Percentiles rank a stretch among this genome's conserved stretches.
Evolutionary conservation across 495 filamentous ascomycete species (phyloP).

Genomic region (Lophiostoma macrostomum): DNA sequence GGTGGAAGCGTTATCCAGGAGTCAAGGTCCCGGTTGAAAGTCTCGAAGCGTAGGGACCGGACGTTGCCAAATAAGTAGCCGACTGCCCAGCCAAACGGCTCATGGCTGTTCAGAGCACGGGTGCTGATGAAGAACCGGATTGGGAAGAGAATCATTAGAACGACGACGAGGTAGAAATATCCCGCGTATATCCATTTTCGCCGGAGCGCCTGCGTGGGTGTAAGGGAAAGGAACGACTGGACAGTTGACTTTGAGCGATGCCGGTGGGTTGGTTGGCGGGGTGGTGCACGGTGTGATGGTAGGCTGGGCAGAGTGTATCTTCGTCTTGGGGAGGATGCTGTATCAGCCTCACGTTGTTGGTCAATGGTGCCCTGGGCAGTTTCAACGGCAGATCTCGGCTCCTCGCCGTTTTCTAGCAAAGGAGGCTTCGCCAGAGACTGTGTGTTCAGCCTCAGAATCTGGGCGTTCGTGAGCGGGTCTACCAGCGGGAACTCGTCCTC

Average conservation of each 20-base stretch:
- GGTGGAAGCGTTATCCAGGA: conserved; percentile 73
- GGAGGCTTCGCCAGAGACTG: conserved; percentile 1
- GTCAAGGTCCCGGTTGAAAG: conserved; percentile 62
- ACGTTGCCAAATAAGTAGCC: conserved; percentile 86
- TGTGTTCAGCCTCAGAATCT: conserved; percentile 21
- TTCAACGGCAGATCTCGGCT: conserved; percentile 29
- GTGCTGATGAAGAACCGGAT: conserved; percentile 65
- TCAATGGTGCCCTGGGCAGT: background rate
- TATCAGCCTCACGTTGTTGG: background rate
- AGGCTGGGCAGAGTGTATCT: conserved; percentile 27
- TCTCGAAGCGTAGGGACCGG: conserved; percentile 50
- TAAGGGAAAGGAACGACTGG: conserved; percentile 76
- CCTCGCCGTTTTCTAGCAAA: conserved; percentile 5
- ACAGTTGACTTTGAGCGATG: conserved; percentile 64
- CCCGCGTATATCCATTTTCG: conserved; percentile 81
- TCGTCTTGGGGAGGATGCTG: background rate
- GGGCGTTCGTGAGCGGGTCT: conserved; percentile 9
- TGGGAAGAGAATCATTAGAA: conserved; percentile 62
- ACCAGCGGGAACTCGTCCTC: conserved; percentile 35
- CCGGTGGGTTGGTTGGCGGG: conserved; percentile 35
- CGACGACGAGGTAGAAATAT: conserved; percentile 68
- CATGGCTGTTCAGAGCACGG: conserved; percentile 64
- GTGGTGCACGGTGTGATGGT: background rate
- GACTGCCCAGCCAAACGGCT: conserved; percentile 90
- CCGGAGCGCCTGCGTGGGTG: conserved; percentile 66